phyloP scores from a whole-genome alignment of 192 early-diverging fungal species.

The Cetraspora pellucida region DNA sequence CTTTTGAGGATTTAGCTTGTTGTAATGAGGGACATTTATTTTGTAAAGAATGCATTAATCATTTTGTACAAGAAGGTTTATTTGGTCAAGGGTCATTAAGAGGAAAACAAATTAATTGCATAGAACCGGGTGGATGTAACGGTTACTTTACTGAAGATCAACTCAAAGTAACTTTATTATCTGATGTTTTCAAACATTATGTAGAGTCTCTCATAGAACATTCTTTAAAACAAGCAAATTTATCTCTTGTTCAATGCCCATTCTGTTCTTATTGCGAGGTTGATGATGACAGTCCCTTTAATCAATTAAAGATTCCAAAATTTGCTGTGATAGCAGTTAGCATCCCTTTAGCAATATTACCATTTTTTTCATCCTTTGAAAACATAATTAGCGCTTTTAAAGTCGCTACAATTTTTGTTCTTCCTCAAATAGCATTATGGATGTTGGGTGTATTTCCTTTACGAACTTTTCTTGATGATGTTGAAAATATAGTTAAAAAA shows the following conservation, averaged over 20 bases:
- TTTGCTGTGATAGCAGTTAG: conserved; percentile 27
- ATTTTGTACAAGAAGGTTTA: conserved; percentile 44
- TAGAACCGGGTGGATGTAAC: conserved; percentile 35
- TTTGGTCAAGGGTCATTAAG: conserved; percentile 49
- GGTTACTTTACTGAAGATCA: conserved; percentile 34
- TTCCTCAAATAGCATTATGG: conserved; percentile 27
- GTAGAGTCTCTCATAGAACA: conserved; percentile 36
- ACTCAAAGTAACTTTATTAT: conserved; percentile 30
- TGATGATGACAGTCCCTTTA: conserved; percentile 38
- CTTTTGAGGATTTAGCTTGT: conserved; percentile 46
- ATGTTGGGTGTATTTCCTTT: conserved; percentile 20
- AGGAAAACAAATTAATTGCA: conserved; percentile 40
- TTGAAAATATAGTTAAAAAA: conserved; percentile 26
- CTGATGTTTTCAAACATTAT: conserved; percentile 41
- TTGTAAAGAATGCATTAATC: conserved; percentile 45
- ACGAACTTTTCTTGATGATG: conserved; percentile 6
- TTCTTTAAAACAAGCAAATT: conserved; percentile 22
- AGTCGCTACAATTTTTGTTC: conserved; percentile 9
- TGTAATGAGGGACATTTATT: conserved; percentile 52
- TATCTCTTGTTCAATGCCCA: conserved; percentile 38
- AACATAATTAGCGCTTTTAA: conserved; percentile 1
- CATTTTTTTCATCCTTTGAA: conserved; percentile 17
- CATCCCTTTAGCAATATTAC: conserved; percentile 25
- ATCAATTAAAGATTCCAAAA: conserved; percentile 7
- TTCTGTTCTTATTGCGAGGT: conserved; percentile 43